Base-by-base conservation (phyloP, 179 eudicot genomes). In the Dionaea muscipula region DNA sequence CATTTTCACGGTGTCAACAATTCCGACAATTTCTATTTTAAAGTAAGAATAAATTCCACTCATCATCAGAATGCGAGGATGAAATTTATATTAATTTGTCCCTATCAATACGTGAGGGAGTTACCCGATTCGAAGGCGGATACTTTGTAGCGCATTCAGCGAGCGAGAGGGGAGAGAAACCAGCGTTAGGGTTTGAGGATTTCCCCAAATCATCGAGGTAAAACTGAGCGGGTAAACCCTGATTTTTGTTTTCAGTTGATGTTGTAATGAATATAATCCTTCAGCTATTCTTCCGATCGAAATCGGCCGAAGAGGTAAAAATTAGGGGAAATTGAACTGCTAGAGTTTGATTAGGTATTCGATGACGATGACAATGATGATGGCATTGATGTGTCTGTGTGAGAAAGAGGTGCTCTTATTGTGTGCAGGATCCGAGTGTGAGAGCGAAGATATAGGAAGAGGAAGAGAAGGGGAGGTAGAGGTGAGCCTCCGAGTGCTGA, bases 321-420 rank as follows among this genome's bases (percentile, higher is more conserved):
- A 28, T 43, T 35, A 28, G 64, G 21, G 15, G 36, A 20, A 22
- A 33, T 17, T 25, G 25, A 23, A 16, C 16, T 36, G 23, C 19
- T 26, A 58, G 69, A 60, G 58, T 56, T 52, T 72, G 69, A 20
- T 53, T 70, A 63, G 67, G 56, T 56, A 48, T 61, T 26, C 69
- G 61, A 59, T 48, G 73, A 49, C 26, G 72, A 65, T 47, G 77
- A 61, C 51, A 76, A 69, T 59, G 73, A 59, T 15, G 59, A 57
- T 47, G 66, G 44, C 40, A 65, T 55, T 57, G 68, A 61, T 80
- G 69, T 60, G 46, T 79, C 68, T 76, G 83, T 78, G 97, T 84
- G 97, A 84, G 95, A 84, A 75, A 84, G 88, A 83, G 90, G 85
- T 75, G 83, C 84, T 81, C 81, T 72, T 85, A 54, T 77, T 64